Evolutionary conservation across 768 basidiomycete genomes (phyloP).

Genomic region (Grammothele lineata): DNA sequence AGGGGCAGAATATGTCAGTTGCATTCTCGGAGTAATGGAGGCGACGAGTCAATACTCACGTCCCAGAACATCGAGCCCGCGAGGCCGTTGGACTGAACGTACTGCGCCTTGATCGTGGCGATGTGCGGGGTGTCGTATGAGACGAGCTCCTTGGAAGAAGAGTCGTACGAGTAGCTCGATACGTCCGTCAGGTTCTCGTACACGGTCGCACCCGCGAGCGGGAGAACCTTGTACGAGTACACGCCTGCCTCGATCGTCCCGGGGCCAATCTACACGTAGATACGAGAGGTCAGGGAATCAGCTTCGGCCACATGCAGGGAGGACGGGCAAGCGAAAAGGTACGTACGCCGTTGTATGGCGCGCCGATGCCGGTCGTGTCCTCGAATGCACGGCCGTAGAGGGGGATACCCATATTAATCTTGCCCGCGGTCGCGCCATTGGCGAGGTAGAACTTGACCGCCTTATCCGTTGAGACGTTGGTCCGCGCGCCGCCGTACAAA

Average conservation of each 20-base stretch:
- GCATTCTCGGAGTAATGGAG: background rate
- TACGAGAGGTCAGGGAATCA: too few species aligned
- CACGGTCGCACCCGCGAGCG: conserved; percentile 42
- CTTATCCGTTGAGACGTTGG: conserved; percentile 61
- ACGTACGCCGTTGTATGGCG: conserved; percentile 61
- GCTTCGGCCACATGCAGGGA: too few species aligned
- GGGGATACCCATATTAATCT: conserved; percentile 76
- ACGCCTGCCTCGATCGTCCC: conserved; percentile 67
- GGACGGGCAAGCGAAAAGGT: too few species aligned
- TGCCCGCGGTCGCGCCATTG: conserved; percentile 57
- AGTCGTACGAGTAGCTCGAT: conserved; percentile 76
- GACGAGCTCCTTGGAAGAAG: conserved; percentile 60
- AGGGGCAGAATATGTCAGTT: background rate
- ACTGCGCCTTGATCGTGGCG: conserved; percentile 61
- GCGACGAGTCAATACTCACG: conserved; percentile 19
- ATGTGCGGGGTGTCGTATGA: conserved; percentile 76
- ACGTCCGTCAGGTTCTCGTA: conserved; percentile 65
- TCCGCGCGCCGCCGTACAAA: conserved; percentile 60
- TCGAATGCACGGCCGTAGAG: conserved; percentile 80
- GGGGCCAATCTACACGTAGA: conserved; percentile 51
- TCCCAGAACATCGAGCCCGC: conserved; percentile 78
- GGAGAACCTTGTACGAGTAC: conserved; percentile 75
- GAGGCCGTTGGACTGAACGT: conserved; percentile 55
- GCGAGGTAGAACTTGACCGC: conserved; percentile 59
- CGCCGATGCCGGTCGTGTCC: conserved; percentile 60